phyloP scores from a whole-genome alignment of 1,139 yeast genomes.

The Yamadazyma friedrichii region DNA sequence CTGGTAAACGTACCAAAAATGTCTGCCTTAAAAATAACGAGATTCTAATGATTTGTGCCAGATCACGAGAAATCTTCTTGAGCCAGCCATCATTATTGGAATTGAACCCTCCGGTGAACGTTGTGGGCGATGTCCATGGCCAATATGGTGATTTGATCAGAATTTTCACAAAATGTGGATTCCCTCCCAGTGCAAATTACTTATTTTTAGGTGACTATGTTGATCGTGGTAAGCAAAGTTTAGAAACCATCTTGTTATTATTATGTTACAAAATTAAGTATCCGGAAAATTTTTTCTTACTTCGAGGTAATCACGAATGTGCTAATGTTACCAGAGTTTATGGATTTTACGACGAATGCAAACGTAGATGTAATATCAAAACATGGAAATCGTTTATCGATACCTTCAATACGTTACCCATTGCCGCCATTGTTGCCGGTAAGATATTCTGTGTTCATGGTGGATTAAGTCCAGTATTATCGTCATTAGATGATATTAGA shows the following conservation, averaged over 20 bases:
- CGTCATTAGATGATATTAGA: slow-evolving; percentile 88
- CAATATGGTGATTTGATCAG: slow-evolving; percentile 91
- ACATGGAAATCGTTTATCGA: slow-evolving; percentile 94
- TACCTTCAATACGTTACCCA: slow-evolving; percentile 90
- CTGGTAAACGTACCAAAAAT: slow-evolving; percentile 86
- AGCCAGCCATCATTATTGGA: slow-evolving; percentile 88
- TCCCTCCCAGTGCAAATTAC: slow-evolving; percentile 95
- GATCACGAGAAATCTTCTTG: slow-evolving; percentile 83
- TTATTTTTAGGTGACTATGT: slow-evolving; percentile 94
- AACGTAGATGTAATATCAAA: slow-evolving; percentile 85
- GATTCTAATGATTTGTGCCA: slow-evolving; percentile 79
- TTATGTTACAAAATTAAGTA: slow-evolving; percentile 92
- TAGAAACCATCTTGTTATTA: slow-evolving; percentile 83
- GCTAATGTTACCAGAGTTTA: slow-evolving; percentile 94
- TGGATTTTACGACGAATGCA: slow-evolving; percentile 97
- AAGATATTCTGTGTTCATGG: slow-evolving; percentile 98
- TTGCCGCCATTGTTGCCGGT: slow-evolving; percentile 94
- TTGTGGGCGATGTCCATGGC: slow-evolving; percentile 97
- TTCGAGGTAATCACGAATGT: slow-evolving; percentile 96
- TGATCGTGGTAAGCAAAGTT: slow-evolving; percentile 91
- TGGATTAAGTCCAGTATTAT: slow-evolving; percentile 88
- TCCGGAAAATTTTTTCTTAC: slow-evolving; percentile 90
- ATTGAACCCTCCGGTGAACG: slow-evolving; percentile 91
- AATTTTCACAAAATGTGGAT: slow-evolving; percentile 92
- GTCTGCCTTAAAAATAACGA: slow-evolving; percentile 87